Base-by-base conservation (phyloP, 768 basidiomycete species). In the Macrolepiota dolichaula region DNA sequence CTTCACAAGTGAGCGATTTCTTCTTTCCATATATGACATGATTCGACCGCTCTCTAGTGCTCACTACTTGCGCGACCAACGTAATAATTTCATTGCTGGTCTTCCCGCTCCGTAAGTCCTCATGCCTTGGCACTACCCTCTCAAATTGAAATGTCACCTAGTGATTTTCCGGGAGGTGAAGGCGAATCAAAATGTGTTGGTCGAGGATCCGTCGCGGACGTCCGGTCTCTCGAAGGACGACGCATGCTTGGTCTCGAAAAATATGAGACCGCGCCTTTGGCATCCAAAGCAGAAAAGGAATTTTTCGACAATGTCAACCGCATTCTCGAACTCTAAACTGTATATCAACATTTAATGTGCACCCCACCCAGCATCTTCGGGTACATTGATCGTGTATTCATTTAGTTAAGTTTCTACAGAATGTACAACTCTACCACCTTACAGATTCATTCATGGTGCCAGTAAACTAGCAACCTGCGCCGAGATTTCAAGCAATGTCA, bases 1-100 rank as follows among this genome's bases (percentile, higher is more conserved):
- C 7, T 78, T 27, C 70, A 78, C 63, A 85, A 83, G 87, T 9
- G 67, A 80, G 24, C 81, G 86, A 25, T 87, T 88, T 9, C 81
- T 83, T 24, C 19, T 22, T 11, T 22, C 17, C 51, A 12, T 44
- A 13, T 29, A 5, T 32, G 46, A 32, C 37, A 13, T 10, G 35
- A 44, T 12, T 32, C 6, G 25, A 53, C 32, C 24, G 42, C n/a
- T 22, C 55, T 42, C 10, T 60, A 84, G 83, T 40, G 81, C 76
- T 7, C 68, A 68, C 36, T 85, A 83, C 58, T 75, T 85, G 15
- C 77, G 77, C n/a, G 74, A 75, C 50, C 83, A 85, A 65, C 75
- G 79, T 15, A 66, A 54, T n/a, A 76, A 79, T 49, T 85, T 84
- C 58, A 37, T 76, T 3, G 67, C 68, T 7, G 84, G 84, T 9